These are phyloP conservation scores for Cytospora leucostoma DNA, from an alignment of 2,329 filamentous ascomycete genomes.

Conservation along the genomic window DNA sequence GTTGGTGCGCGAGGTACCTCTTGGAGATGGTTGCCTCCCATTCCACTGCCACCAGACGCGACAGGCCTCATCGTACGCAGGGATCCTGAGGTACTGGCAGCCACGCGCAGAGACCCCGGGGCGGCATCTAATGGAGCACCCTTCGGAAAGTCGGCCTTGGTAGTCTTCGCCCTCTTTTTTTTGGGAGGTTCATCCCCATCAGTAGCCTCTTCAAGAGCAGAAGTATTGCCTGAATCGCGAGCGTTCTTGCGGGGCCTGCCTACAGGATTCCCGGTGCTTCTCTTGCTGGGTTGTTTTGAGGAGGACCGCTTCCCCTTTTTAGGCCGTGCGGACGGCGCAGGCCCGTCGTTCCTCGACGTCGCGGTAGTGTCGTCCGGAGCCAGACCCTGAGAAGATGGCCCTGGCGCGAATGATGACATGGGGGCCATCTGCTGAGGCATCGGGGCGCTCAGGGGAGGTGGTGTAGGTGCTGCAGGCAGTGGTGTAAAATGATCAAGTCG, in stretches of 20 bases:
- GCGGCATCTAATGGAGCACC: slow-evolving; percentile 70
- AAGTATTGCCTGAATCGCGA: slow-evolving; percentile 63
- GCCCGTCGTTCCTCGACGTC: slow-evolving; percentile 32
- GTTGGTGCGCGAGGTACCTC: slow-evolving; percentile 77
- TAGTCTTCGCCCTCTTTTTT: slow-evolving; percentile 80
- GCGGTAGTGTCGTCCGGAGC: slow-evolving; percentile 30
- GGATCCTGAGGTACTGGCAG: slow-evolving; percentile 86
- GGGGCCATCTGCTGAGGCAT: slow-evolving; percentile 25
- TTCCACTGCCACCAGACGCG: slow-evolving; percentile 44
- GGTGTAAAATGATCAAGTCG: slow-evolving; percentile 19
- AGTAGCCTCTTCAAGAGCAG: slow-evolving; percentile 69
- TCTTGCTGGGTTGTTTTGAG: slow-evolving; percentile 57
- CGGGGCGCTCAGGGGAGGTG: slow-evolving; percentile 13
- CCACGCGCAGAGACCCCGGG: slow-evolving; percentile 81
- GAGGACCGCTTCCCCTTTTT: slow-evolving; percentile 57
- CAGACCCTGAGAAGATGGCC: slow-evolving; percentile 29
- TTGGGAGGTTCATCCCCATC: slow-evolving; percentile 57
- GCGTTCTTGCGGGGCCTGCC: slow-evolving; percentile 59
- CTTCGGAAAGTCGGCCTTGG: slow-evolving; percentile 58
- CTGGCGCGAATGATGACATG: slow-evolving; percentile 24
- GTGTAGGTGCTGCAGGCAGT: slow-evolving; percentile 26
- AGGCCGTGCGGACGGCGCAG: slow-evolving; percentile 27
- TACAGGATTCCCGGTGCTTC: slow-evolving; percentile 56
- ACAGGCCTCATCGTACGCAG: slow-evolving; percentile 80
- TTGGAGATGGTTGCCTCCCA: slow-evolving; percentile 59